Conservation (phyloP, 2,329 filamentous ascomycete species). For the Fusarium incarnatum region DNA sequence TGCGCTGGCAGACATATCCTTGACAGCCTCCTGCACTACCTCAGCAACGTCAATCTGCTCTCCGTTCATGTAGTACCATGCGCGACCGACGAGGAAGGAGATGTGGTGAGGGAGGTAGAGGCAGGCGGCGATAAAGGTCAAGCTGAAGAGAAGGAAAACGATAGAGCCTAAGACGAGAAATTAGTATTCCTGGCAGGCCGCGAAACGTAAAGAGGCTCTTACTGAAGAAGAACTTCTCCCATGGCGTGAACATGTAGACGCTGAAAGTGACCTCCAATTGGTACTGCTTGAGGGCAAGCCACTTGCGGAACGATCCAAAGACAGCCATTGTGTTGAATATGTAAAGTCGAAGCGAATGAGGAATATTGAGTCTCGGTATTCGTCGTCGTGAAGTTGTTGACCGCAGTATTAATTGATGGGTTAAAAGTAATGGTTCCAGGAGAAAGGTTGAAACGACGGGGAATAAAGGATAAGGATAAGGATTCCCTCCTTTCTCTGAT, state of each 20-base stretch:
- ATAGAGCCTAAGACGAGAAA: slow-evolving; percentile 77
- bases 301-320: slow-evolving; percentile 74
- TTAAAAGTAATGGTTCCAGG: slow-evolving; percentile 23
- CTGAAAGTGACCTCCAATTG: slow-evolving; percentile 98
- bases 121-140: slow-evolving; percentile 86
- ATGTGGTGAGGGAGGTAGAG: slow-evolving; percentile 96
- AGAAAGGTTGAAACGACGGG: slow-evolving; percentile 28
- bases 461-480: slow-evolving; percentile 25
- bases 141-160: slow-evolving; percentile 87
- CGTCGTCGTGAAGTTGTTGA: slow-evolving; percentile 10
- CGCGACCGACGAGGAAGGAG: slow-evolving; percentile 81
- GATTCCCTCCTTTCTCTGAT: slow-evolving; percentile 30
- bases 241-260: slow-evolving; percentile 96
- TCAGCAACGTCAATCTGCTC: slow-evolving; percentile 69
- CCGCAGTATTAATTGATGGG: background rate
- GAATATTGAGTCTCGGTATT: background rate
- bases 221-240: slow-evolving; percentile 98
- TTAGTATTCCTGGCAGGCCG: background rate
- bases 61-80: slow-evolving; percentile 95
- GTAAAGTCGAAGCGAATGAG: background rate
- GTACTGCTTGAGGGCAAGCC: slow-evolving; percentile 95
- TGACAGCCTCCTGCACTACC: slow-evolving; percentile 50
- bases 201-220: slow-evolving; percentile 53
- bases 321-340: slow-evolving; percentile 47
- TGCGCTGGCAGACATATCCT: slow-evolving; percentile 49